Conservation (phyloP, 495 filamentous ascomycete genomes). For the Penicillium antarcticum region DNA sequence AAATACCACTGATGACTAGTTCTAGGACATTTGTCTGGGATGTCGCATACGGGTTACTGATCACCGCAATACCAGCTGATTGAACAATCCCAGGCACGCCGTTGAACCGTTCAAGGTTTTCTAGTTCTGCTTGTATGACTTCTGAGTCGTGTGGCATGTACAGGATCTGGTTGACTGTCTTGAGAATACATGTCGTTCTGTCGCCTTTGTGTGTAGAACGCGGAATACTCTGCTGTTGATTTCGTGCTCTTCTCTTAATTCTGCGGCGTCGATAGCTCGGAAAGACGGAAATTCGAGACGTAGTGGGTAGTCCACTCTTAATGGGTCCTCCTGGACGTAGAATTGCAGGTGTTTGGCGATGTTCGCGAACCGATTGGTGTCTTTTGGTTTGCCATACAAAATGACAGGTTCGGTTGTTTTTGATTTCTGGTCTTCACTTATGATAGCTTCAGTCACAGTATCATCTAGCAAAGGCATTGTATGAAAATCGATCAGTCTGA, state of each 20-base stretch:
- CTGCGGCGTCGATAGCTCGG: conserved; percentile 1
- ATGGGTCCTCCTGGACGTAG: conserved; percentile 17
- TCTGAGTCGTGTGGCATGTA: conserved; percentile 20
- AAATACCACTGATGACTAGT: conserved; percentile 15
- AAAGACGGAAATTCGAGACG: conserved; percentile 13
- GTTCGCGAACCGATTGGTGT: background rate
- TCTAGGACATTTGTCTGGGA: background rate
- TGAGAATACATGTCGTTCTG: conserved; percentile 12
- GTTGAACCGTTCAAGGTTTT: conserved; percentile 17
- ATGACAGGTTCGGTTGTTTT: background rate
- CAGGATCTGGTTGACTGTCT: conserved; percentile 16
- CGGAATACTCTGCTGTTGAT: conserved; percentile 14
- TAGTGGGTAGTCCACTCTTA: conserved; percentile 11
- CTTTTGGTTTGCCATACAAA: background rate
- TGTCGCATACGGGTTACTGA: conserved; percentile 18
- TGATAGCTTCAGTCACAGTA: conserved; percentile 20
- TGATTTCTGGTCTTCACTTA: conserved; percentile 4
- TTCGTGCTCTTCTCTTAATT: conserved; percentile 9
- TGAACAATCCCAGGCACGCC: conserved; percentile 17
- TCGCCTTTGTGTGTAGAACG: conserved; percentile 7
- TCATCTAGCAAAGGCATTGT: conserved; percentile 14
- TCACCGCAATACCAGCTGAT: conserved; percentile 17
- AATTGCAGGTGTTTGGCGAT: conserved; percentile 5
- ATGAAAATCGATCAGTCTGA: conserved; percentile 3
- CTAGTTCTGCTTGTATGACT: conserved; percentile 16